Base-by-base conservation (phyloP, 177 flowering plant genomes). In the Vitis hybrid region DNA sequence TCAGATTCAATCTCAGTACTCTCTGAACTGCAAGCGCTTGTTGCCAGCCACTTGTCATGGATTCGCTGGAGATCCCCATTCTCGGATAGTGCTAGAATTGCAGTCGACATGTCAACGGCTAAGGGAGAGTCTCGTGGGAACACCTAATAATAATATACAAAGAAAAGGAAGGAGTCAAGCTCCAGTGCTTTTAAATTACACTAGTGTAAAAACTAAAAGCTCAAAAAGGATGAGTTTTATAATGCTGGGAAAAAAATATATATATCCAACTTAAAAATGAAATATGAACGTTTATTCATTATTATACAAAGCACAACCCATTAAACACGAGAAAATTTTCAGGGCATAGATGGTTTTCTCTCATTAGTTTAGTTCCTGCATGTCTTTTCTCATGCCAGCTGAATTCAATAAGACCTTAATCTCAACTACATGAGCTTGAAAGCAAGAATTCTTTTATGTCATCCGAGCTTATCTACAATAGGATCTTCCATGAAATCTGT, bases 61-160 rank as follows among this genome's bases (percentile, higher is more conserved):
- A 95, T 91, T 66, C 98, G 75, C 74, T 91, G 98, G 50, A 95
- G 94, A 76, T 93, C 99, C 17, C 99, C 98, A 68, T 83, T 89
- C 76, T 95, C 99, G 2, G 99, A 85, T 1, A 95, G 88, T 46
- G 73, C 71, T n/a, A 95, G 80, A 65, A 95, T 89, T 52, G 98
- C 94, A n/a, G 97, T 93, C 53, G 98, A 91, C 75, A 95, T 32
- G 78, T 95, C 99, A 14, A 86, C 69, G 0, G 97, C 90, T 67
- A 95, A 74, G 7, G 96, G 97, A 73, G 98, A 95, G 80, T 95
- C 99, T 58, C 97, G 82, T 2, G 89, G 97, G 78, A 95, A 95
- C 62, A 88, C 99, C 98, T 93, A 58, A 65, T 1, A 54, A 58
- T 35, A 64, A 72, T 50, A 14, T 49, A 10, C 10, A 59, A 21